Base-by-base conservation (phyloP, 306 rosid species). In the Datisca glomerata region DNA sequence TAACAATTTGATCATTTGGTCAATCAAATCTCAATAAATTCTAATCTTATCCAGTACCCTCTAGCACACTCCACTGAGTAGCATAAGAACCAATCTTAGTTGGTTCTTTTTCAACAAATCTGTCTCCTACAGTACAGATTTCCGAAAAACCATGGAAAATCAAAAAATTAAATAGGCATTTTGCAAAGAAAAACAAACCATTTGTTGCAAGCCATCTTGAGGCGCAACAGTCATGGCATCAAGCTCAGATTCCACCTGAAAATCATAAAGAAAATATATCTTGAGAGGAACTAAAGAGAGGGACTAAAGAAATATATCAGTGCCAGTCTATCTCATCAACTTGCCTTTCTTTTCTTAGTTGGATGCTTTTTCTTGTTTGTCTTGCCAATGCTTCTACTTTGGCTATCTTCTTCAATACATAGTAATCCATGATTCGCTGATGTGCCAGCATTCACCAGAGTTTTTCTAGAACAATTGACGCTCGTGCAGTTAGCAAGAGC, bases 291-390 rank as follows among this genome's bases (percentile, higher is more conserved):
- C n/a, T n/a, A n/a, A n/a, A n/a, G n/a, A n/a, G n/a, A n/a, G n/a
- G n/a, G n/a, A n/a, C n/a, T 15, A 43, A 41, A 41, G 47, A 28
- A 53, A 36, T 27, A 22, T 11, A 34, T 18, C 38, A 48, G 24
- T 18, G 31, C 35, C 51, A 43, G 43, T 60, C 21, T 19, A 38
- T 44, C 49, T 18, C 23, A 54, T 54, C 28, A 47, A 60, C 70
- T 24, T 52, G 84, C 98, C 95, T 84, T 84, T 74, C 87, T 74
- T 71, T 84, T 89, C 84, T 89, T 89, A 3, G 91, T 63, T 15
- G 93, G 93, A 59, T 78, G 74, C 64, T 75, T 89, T 68, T 89
- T 89, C 64, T 71, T 83, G 74, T 24, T 78, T 51, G 79, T 21
- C 68, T 84, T 83, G 56, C 86, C 77, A 45, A 70, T 74, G 69